Percentiles rank a stretch among this genome's conserved stretches.
phyloP scores from a whole-genome alignment of 2,329 filamentous ascomycete species.

The Claviceps sp. region DNA sequence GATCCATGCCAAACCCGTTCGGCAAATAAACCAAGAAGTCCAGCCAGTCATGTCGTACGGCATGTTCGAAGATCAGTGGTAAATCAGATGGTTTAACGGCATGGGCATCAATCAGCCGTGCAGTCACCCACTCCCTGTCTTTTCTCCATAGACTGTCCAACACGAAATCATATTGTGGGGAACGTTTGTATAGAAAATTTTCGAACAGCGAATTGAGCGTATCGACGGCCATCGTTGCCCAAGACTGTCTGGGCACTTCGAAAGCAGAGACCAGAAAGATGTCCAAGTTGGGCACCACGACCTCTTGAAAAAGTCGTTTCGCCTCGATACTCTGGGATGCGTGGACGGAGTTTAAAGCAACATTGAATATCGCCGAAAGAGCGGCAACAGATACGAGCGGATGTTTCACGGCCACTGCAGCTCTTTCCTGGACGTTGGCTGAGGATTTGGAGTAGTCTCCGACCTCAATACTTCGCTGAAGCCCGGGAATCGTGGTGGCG shows the following conservation, averaged over 20 bases:
- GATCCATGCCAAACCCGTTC: conserved; percentile 76
- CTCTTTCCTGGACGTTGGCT: conserved; percentile 36
- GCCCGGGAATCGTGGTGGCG: conserved; percentile 67
- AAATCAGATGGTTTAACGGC: conserved; percentile 51
- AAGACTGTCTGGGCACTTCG: conserved; percentile 58
- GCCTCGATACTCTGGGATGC: conserved; percentile 51
- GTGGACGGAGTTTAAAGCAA: conserved; percentile 46
- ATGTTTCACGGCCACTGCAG: conserved; percentile 57
- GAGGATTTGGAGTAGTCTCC: conserved; percentile 40
- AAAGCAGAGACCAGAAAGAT: conserved; percentile 70
- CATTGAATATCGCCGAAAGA: conserved; percentile 54
- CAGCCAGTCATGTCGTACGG: conserved; percentile 70
- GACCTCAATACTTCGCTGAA: conserved; percentile 62
- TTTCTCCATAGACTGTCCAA: conserved; percentile 86
- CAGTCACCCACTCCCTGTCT: conserved; percentile 74
- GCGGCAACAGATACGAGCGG: conserved; percentile 83
- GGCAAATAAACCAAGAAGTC: conserved; percentile 65
- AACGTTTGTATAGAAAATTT: conserved; percentile 67
- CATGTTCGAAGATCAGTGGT: conserved; percentile 42
- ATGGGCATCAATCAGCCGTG: conserved; percentile 69
- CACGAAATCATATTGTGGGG: conserved; percentile 72
- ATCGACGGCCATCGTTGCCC: conserved; percentile 61
- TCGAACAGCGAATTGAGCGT: conserved; percentile 67
- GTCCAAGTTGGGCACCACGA: conserved; percentile 60
- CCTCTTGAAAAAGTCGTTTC: conserved; percentile 51